Conservation (phyloP, 345 rosid genomes). For the Lepidium sativum region DNA sequence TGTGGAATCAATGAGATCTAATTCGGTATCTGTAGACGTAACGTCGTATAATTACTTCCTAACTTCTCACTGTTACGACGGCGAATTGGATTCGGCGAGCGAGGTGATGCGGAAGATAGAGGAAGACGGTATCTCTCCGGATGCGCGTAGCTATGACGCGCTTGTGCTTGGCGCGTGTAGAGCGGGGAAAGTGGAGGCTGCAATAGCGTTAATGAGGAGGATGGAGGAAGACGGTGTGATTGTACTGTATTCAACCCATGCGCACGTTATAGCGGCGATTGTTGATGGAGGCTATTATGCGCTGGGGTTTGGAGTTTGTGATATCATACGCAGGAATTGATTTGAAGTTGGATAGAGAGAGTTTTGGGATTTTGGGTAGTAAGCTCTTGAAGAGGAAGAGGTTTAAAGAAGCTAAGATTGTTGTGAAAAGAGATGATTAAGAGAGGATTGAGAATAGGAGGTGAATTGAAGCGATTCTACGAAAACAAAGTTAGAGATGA, state of each 20-base stretch:
- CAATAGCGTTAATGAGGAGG: slow-evolving; percentile 44
- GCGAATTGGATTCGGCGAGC: slow-evolving; percentile 32
- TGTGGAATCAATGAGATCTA: slow-evolving; percentile 30
- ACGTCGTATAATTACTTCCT: slow-evolving; percentile 44
- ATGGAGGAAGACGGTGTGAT: slow-evolving; percentile 42
- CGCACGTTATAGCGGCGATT: slow-evolving; percentile 39
- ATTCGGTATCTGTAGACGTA: slow-evolving; percentile 31
- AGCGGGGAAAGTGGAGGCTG: slow-evolving; percentile 48
- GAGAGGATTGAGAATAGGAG: slow-evolving; percentile 33
- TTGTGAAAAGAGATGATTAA: slow-evolving; percentile 39
- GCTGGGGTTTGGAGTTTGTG: slow-evolving; percentile 44
- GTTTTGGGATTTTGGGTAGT: slow-evolving; percentile 39
- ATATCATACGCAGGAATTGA: slow-evolving; percentile 37
- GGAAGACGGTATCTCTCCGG: slow-evolving; percentile 33
- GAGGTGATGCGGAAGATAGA: slow-evolving; percentile 39
- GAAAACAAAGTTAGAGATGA: not conserved
- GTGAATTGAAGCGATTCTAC: not conserved
- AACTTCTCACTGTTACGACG: slow-evolving; percentile 29
- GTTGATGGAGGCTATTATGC: slow-evolving; percentile 29
- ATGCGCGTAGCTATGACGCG: slow-evolving; percentile 52
- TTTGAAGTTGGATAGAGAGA: slow-evolving; percentile 34
- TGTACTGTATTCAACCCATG: slow-evolving; percentile 37
- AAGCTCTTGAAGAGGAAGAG: slow-evolving; percentile 29
- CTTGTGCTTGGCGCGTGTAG: slow-evolving; percentile 52
- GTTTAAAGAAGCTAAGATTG: slow-evolving; percentile 30